Evolutionary conservation across 768 basidiomycete species (phyloP), one percentile per base, ranked within the genome.

Genomic region (Suillus bovinus): DNA sequence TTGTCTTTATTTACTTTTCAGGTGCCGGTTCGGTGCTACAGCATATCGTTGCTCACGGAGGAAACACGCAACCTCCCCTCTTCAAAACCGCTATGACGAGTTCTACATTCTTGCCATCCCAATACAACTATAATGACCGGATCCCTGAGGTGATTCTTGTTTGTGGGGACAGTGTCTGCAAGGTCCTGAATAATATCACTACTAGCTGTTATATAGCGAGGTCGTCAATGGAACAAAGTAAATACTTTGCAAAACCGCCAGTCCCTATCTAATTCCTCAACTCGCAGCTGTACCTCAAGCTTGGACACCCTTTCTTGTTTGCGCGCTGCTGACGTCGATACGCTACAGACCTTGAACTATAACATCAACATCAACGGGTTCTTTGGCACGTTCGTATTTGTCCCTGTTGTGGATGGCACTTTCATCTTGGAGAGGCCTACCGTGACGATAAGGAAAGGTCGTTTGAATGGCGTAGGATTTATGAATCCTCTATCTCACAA

Each of bases 21-120:
- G 80, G 80, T 61, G 83, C 78, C 42, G 82, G 82, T 4, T 83
- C 82, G 2, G 82, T 84, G 9, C 33, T 84, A 7, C 82, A 84
- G 58, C 82, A 84, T 38, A 52, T 82, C 1, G 68, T 84, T 34
- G 82, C 83, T 9, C 72, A 82, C 39, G 74, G 73, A 17, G 82
- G 83, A 22, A 71, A 76, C 39, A 84, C 81, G 1, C 63, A 71
- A 11, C 82, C 82, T 1, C 75, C 77, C 4, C 71, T 84, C 1
- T 84, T 84, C 67, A 69, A 73, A 53, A 72, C 64, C 17, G 82
- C 77, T 1, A 81, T 84, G 11, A 74, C 79, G 16, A 82, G 80
- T 66, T 84, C 83, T 0, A 70, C 68, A 0, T 82, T 72, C 63
- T 63, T 84, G 4, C 79, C 82, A 0, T 77, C 81, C 0, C 82